phyloP scores from a whole-genome alignment of 768 basidiomycete genomes.

The Naematelia aurantialba region DNA sequence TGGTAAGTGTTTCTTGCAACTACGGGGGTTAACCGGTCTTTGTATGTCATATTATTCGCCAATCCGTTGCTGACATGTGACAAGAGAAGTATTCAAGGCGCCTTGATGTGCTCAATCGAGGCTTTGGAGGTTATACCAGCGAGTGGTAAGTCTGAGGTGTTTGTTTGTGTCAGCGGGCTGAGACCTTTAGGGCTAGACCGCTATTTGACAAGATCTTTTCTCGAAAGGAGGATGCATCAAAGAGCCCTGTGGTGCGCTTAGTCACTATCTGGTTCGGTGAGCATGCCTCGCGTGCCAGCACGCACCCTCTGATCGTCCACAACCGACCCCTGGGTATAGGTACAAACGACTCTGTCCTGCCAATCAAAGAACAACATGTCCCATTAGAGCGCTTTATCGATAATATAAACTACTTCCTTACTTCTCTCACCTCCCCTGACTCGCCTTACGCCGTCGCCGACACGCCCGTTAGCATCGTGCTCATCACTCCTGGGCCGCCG shows the following conservation, averaged over 20 bases:
- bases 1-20: neutral
- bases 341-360: slow-evolving; percentile 72
- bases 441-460: slow-evolving; percentile 17
- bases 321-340: slow-evolving; percentile 20
- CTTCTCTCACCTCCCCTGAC: slow-evolving; percentile 32
- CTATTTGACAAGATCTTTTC: slow-evolving; percentile 71
- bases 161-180: neutral
- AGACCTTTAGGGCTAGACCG: slow-evolving; percentile 59
- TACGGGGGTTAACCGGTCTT: too few species aligned
- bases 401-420: slow-evolving; percentile 65
- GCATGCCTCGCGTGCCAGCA: slow-evolving; percentile 3
- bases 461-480: slow-evolving; percentile 9
- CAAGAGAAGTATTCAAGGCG: slow-evolving; percentile 73
- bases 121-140: slow-evolving; percentile 68
- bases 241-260: slow-evolving; percentile 60
- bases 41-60: too few species aligned
- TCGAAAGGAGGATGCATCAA: slow-evolving; percentile 44
- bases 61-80: too few species aligned
- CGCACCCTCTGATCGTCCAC: slow-evolving; percentile 32
- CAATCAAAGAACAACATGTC: slow-evolving; percentile 68
- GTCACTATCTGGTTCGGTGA: slow-evolving; percentile 79
- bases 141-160: slow-evolving; percentile 55
- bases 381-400: slow-evolving; percentile 63
- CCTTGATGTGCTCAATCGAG: slow-evolving; percentile 84
- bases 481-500: slow-evolving; percentile 15